Evolutionary conservation across 176 grass and related monocot species (phyloP), one percentile per base, ranked within the genome.

Genomic region (Oryza glumipatula): DNA sequence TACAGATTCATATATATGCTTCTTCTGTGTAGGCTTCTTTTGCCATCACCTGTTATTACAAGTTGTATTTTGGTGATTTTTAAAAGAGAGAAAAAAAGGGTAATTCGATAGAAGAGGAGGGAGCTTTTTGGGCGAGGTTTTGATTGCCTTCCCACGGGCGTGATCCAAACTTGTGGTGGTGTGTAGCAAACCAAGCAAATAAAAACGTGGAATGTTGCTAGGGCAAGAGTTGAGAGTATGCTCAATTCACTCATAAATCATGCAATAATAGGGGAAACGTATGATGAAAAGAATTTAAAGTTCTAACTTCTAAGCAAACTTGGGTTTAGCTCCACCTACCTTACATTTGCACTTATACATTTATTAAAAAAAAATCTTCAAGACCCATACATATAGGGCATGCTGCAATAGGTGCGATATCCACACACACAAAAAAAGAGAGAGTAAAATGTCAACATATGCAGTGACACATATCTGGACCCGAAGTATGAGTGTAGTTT

Each of bases 91-190:
- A 44, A 44, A 44, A 43, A 4, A 8, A 44, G 11, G 0, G 6
- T 56, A 26, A 33, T 66, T 74, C 14, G 46, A 24, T 52, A 19
- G 30, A 54, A 66, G 30, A 54, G n/a, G 16, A 14, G 74, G 10
- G 47, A 13, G 68, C 52, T 21, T 46, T 44, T 19, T 6, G 58
- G 12, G 46, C 32, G 24, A 67, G 12, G 14, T 51, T 51, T 36
- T 72, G 66, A 9, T 41, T 66, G 22, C 16, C 51, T 2, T 44
- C 43, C 43, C 11, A 44, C 43, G 43, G 43, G 14, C 22, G 13
- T 72, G 15, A 9, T 32, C 58, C 44, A 10, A 82, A 58, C 23
- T 88, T 78, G 6, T 17, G 75, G 21, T 79, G 38, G 10, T 67
- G 60, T 73, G 10, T 32, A 36, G 35, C 11, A 56, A 60, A 4